phyloP scores from a whole-genome alignment of 768 basidiomycete species.

The Kwoniella heveanensis region DNA sequence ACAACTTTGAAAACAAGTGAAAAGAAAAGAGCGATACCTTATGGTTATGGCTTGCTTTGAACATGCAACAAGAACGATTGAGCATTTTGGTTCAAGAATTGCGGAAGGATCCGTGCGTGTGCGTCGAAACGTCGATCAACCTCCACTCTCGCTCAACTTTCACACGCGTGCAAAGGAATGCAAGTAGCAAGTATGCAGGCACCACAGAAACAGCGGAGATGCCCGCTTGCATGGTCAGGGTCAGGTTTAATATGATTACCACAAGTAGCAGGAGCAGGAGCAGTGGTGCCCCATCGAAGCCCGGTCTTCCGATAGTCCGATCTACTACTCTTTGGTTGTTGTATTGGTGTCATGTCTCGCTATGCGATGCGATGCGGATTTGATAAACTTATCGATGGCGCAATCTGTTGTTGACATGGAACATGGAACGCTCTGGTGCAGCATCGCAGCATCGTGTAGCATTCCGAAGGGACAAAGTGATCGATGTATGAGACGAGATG shows the following conservation, averaged over 20 bases:
- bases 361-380: not conserved
- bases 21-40: no score
- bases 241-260: no score
- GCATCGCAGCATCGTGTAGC: no score
- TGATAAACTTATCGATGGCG: slow-evolving; percentile 10
- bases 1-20: no score
- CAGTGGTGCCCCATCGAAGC: not conserved
- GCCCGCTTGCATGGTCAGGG: not conserved
- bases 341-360: no score
- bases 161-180: not conserved
- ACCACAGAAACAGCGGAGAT: no score
- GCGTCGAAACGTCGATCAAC: not conserved
- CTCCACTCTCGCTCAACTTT: not conserved
- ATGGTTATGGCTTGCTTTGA: no score
- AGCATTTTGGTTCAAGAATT: no score
- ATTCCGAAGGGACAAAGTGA: no score
- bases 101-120: not conserved
- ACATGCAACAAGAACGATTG: no score
- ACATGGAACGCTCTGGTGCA: not conserved
- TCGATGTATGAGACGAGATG: not conserved
- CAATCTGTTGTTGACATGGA: slow-evolving; percentile 3
- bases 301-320: slow-evolving; percentile 1
- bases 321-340: not conserved
- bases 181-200: no score
- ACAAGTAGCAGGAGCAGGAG: not conserved